Base-by-base conservation (phyloP, 148 eudicot genomes). In the Diospyros lotus region DNA sequence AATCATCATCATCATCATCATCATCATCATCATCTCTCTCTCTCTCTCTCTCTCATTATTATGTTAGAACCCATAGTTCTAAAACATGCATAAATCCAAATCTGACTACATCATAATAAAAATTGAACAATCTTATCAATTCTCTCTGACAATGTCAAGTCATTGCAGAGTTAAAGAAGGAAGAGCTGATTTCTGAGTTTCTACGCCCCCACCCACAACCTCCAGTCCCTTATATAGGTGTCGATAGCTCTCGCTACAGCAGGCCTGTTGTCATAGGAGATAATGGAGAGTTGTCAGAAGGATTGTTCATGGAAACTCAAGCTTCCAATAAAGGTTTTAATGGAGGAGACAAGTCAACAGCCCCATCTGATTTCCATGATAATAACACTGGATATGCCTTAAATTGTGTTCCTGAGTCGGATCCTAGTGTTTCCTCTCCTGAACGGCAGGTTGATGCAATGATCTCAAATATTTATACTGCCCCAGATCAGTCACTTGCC, bases 131-230 rank as follows among this genome's bases (percentile, higher is more conserved):
- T 54, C 15, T 17, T 9, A 8, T 28, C 12, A 58, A 39, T 46
- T n/a, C 66, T 9, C 51, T 72, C 28, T 65, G 39, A 56, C 52
- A 6, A 55, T 8, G 4, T 60, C 46, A 69, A 77, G 41, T 38
- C 40, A 61, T 71, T 82, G 69, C 92, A 90, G 98, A 73, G 59
- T 58, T 90, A 64, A 88, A 86, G 80, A 90, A 90, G 82, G 96
- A 89, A 74, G 89, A 93, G 69, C 77, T 92, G 77, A 88, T 93
- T 67, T 87, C 93, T 13, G 88, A 87, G 62, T 81, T 93, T 69
- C 84, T 89, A 74, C 84, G 84, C 80, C 91, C 90, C 58, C 81
- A 76, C 71, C 84, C 86, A 11, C 88, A 71, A 73, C 82, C 84
- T 71, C 43, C 77, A 66, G 68, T 78, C 59, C 68, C 82, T 70